Evolutionary conservation across 192 early-diverging fungal species (phyloP), one percentile per base, ranked within the genome.

Genomic region (Spinellus fusiger): DNA sequence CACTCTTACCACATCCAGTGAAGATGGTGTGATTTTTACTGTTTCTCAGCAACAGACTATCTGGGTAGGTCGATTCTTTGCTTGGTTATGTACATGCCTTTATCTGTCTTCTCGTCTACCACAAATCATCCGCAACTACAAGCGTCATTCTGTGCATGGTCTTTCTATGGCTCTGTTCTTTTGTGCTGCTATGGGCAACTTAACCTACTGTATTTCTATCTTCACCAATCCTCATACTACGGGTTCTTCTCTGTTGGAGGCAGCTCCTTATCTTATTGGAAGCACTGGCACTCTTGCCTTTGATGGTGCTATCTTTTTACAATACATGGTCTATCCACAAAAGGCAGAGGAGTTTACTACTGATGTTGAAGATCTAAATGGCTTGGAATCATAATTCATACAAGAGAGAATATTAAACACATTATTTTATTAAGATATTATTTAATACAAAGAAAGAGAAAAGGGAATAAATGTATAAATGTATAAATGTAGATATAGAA

Each of bases 91-190:
- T 62, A 78, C 78, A 0, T 23, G 73, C 23, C 78, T 84, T 40
- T 92, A 88, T 68, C 70, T 90, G 25, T 69, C 78, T 5, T 86
- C 84, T 25, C 80, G 88, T 4, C 65, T 92, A 56, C 90, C 90
- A 22, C 90, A 92, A 64, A 82, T 92, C 51, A 79, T 74, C 70
- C 81, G 79, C 51, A 92, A 90, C 29, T 69, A 86, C 26, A 56
- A 54, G n/a, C 48, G 69, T 47, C 68, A 76, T 50, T 89, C 88
- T 1, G 80, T 82, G 15, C 68, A 86, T 20, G 90, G 90, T 1
- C 70, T 92, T 10, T 84, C 88, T 1, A 78, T 90, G 20, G 69
- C 73, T 23, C 83, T 90, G 81, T 90, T 91, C 64, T 59, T 77
- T 22, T 89, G 84, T 58, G 81, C 87, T 1, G 84, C 83, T 4